These are phyloP conservation scores for Clitocybe nebularis DNA, from an alignment of 1,284 basidiomycete genomes.

Conservation along the genomic window DNA sequence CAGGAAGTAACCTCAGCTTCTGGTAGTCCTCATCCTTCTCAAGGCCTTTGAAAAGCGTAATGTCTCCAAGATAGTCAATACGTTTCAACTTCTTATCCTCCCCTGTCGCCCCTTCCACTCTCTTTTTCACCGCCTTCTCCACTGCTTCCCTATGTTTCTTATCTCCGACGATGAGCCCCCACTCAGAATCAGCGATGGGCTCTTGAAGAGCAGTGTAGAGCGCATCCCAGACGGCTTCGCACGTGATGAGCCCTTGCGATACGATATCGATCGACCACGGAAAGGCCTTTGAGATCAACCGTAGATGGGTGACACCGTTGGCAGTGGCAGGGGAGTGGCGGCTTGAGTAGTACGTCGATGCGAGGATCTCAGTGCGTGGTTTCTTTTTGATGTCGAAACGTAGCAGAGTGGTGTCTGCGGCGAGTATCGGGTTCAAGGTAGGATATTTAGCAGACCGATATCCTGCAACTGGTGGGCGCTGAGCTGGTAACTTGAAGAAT, in stretches of 20 bases:
- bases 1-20: conserved; percentile 44
- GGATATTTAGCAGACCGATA: conserved; percentile 22
- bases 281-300: conserved; percentile 52
- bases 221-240: conserved; percentile 49
- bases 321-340: conserved; percentile 33
- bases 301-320: conserved; percentile 28
- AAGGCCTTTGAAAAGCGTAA: conserved; percentile 52
- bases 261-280: conserved; percentile 58
- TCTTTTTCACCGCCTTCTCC: conserved; percentile 36
- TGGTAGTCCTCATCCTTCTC: conserved; percentile 52
- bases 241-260: conserved; percentile 38
- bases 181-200: conserved; percentile 55
- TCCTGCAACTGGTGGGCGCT: conserved; percentile 4
- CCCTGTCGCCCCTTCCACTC: conserved; percentile 22
- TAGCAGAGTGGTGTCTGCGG: conserved; percentile 44
- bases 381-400: conserved; percentile 45
- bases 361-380: conserved; percentile 36
- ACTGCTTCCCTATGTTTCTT: conserved; percentile 29
- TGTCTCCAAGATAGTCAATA: conserved; percentile 56
- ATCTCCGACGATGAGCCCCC: conserved; percentile 45
- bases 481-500: not conserved
- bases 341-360: conserved; percentile 37
- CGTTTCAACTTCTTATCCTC: conserved; percentile 37
- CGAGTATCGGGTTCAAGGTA: conserved; percentile 40
- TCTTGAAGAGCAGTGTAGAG: conserved; percentile 45